Conservation (phyloP, 768 basidiomycete genomes). For the Tephrocybe rancida region DNA sequence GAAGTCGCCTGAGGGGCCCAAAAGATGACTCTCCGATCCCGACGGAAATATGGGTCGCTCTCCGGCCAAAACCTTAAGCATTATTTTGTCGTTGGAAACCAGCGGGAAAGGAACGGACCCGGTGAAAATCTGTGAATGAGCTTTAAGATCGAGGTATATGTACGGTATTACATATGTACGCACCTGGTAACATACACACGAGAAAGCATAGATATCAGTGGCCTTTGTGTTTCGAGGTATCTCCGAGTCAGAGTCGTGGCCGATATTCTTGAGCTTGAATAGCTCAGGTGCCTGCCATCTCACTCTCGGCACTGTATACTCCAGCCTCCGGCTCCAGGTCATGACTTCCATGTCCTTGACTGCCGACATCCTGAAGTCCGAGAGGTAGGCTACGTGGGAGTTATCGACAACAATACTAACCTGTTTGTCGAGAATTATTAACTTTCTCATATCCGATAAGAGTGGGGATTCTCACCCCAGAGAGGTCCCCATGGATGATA, state of each 20-base stretch:
- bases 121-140: neutral
- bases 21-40: too few species aligned
- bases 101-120: neutral
- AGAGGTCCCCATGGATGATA: conserved; percentile 47
- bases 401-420: conserved; percentile 23
- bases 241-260: neutral
- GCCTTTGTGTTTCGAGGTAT: conserved; percentile 8
- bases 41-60: neutral
- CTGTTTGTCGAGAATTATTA: conserved; percentile 4
- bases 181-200: conserved; percentile 3
- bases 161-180: neutral
- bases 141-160: neutral
- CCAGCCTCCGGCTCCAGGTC: conserved; percentile 13
- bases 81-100: neutral
- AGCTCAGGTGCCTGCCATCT: conserved; percentile 26
- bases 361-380: conserved; percentile 24
- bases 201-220: conserved; percentile 20
- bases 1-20: neutral
- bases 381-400: conserved; percentile 19
- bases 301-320: conserved; percentile 1
- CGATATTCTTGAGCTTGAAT: conserved; percentile 4
- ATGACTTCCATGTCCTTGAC: conserved; percentile 15
- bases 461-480: conserved; percentile 30
- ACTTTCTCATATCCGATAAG: too few species aligned
- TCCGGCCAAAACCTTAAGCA: neutral